These are phyloP conservation scores for Candida andamanensis DNA, from an alignment of 805 yeast genomes.

Conservation along the genomic window DNA sequence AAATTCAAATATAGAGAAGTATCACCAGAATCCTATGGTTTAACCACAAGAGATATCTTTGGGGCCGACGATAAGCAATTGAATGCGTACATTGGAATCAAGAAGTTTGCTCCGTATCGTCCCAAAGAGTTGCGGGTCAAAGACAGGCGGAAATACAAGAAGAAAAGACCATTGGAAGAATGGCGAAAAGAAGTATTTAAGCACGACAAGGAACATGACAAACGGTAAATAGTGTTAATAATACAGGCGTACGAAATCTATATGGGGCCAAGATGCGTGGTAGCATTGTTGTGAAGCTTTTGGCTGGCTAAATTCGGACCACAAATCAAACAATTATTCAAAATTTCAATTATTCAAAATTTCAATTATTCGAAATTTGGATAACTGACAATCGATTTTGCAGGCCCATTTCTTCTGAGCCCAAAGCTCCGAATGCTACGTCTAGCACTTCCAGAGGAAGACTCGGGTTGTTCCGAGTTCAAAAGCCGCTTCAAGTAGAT, in stretches of 20 bases:
- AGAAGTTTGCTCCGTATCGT: constrained; percentile 91
- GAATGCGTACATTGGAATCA: constrained; percentile 80
- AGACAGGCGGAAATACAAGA: constrained; percentile 80
- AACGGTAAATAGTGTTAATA: no score
- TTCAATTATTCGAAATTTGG: constrained; percentile 10
- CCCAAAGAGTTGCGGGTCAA: constrained; percentile 63
- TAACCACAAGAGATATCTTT: constrained; percentile 79
- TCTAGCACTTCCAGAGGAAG: constrained; percentile 12
- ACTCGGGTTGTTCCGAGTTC: constrained; percentile 9
- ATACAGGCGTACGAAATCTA: no score
- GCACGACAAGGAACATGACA: constrained; percentile 41
- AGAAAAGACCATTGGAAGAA: constrained; percentile 74
- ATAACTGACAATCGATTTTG: constrained; percentile 25
- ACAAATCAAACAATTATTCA: constrained; percentile 1
- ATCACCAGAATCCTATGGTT: constrained; percentile 89
- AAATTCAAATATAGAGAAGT: constrained; percentile 88
- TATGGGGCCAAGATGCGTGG: no score
- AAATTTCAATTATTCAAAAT: neutral
- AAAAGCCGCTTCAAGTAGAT: constrained; percentile 17
- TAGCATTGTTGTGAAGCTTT: no score
- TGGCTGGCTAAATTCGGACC: no score
- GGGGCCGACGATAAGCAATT: constrained; percentile 84
- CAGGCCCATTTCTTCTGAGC: constrained; percentile 22
- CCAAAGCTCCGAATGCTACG: constrained; percentile 25
- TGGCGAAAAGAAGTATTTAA: constrained; percentile 87